These are phyloP conservation scores for Aspergillus indologenus DNA, from an alignment of 495 filamentous ascomycete species.

Conservation along the genomic window DNA sequence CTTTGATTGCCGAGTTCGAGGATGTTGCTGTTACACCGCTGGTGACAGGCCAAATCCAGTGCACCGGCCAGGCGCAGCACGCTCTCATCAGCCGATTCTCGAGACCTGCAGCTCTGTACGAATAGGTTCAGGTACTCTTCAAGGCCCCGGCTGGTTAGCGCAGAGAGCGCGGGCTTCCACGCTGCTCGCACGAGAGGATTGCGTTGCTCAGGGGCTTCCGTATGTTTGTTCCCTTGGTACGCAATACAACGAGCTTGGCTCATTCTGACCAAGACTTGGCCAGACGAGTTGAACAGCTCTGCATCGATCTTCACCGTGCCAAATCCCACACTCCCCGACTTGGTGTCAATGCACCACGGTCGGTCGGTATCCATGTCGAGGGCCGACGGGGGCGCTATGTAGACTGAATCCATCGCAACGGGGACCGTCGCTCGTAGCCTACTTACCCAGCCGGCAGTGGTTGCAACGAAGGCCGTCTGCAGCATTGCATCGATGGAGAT, in stretches of 20 bases:
- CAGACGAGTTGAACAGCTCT: background rate
- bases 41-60: constrained; percentile 4
- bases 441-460: background rate
- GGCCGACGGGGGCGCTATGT: background rate
- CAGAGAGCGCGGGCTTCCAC: constrained; percentile 37
- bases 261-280: background rate
- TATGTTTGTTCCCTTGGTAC: background rate
- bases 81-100: background rate
- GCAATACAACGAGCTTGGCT: background rate
- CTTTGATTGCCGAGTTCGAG: background rate
- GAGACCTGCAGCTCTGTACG: background rate
- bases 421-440: constrained; percentile 1
- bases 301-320: background rate
- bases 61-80: constrained; percentile 4
- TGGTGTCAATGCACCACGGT: background rate
- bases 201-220: background rate
- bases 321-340: background rate
- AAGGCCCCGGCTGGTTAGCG: background rate
- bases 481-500: constrained; percentile 6
- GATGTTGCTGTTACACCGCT: background rate
- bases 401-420: background rate
- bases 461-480: background rate
- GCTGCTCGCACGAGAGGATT: constrained; percentile 23
- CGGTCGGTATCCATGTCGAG: background rate
- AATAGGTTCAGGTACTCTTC: background rate